These are phyloP conservation scores for Protomyces pachydermus DNA, from an alignment of 1,139 yeast species.

Conservation along the genomic window DNA sequence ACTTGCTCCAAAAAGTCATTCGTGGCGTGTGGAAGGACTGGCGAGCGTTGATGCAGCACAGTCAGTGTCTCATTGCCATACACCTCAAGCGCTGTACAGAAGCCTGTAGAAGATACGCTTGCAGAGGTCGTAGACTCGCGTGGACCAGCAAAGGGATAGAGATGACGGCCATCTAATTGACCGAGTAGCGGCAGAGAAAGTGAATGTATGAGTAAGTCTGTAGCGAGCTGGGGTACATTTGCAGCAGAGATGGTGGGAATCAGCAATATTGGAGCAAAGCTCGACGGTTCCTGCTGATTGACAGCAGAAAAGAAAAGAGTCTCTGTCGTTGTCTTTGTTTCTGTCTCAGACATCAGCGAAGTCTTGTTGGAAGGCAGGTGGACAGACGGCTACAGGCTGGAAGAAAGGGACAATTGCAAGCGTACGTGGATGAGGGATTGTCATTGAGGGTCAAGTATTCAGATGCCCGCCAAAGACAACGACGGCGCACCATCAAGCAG, in stretches of 20 bases:
- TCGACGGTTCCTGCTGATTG: background rate
- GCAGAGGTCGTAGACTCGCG: conserved; percentile 34
- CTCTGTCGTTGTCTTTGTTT: background rate
- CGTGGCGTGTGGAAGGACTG: conserved; percentile 64
- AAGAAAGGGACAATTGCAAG: no score
- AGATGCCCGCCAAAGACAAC: no score
- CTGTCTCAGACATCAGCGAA: no score
- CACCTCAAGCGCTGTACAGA: conserved; percentile 39
- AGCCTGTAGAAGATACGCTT: background rate
- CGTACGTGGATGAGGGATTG: no score
- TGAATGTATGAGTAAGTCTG: conserved; percentile 68
- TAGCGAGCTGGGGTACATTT: conserved; percentile 78
- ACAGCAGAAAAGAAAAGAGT: background rate
- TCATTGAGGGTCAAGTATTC: no score
- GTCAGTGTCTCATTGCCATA: conserved; percentile 41
- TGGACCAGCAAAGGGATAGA: conserved; percentile 85
- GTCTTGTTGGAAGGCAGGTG: no score
- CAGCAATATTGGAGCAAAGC: conserved; percentile 36
- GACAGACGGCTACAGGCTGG: no score
- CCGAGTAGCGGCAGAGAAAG: conserved; percentile 51
- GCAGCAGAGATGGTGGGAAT: conserved; percentile 82
- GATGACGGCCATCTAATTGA: conserved; percentile 52
- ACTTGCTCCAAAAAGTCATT: conserved; percentile 52
- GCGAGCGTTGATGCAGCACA: conserved; percentile 75
- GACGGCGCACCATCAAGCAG: no score